phyloP scores from a whole-genome alignment of 805 yeast genomes.

The Hanseniaspora valbyensis region DNA sequence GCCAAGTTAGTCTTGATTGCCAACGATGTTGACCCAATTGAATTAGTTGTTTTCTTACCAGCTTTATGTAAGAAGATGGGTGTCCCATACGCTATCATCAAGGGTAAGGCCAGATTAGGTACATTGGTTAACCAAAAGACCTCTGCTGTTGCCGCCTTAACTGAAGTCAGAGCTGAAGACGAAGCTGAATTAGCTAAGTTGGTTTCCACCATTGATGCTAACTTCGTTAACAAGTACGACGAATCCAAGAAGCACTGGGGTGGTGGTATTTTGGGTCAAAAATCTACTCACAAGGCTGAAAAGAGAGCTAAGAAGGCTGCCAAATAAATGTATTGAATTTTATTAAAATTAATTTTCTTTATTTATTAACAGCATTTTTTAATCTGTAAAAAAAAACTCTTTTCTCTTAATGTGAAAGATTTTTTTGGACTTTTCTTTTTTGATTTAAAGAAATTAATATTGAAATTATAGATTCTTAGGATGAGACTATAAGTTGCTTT shows the following conservation, averaged over 20 bases:
- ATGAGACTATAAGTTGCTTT: conserved; percentile 16
- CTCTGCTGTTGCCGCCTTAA: conserved; percentile 92
- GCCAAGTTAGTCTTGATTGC: conserved; percentile 95
- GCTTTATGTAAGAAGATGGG: conserved; percentile 99
- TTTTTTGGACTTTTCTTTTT: too few relatives aligned
- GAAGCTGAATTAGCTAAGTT: conserved; percentile 89
- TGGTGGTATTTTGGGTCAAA: conserved; percentile 97
- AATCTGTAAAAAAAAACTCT: too few relatives aligned
- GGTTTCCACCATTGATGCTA: conserved; percentile 83
- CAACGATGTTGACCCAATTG: conserved; percentile 98
- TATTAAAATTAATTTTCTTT: not conserved
- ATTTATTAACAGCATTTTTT: too few relatives aligned
- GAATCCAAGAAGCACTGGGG: conserved; percentile 99
- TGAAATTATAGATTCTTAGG: conserved; percentile 15
- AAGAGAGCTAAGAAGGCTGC: conserved; percentile 55
- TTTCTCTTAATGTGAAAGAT: too few relatives aligned
- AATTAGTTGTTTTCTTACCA: conserved; percentile 92
- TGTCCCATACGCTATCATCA: conserved; percentile 95
- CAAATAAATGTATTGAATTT: conserved; percentile 3
- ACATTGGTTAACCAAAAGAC: conserved; percentile 96
- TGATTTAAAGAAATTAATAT: not conserved
- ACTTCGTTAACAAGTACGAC: conserved; percentile 89
- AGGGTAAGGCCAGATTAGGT: conserved; percentile 98
- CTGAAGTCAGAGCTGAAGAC: conserved; percentile 90
- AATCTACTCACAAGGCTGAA: conserved; percentile 75